Evolutionary conservation across 208 protist genomes (phyloP).

Genomic region (Crithidia sp.): DNA sequence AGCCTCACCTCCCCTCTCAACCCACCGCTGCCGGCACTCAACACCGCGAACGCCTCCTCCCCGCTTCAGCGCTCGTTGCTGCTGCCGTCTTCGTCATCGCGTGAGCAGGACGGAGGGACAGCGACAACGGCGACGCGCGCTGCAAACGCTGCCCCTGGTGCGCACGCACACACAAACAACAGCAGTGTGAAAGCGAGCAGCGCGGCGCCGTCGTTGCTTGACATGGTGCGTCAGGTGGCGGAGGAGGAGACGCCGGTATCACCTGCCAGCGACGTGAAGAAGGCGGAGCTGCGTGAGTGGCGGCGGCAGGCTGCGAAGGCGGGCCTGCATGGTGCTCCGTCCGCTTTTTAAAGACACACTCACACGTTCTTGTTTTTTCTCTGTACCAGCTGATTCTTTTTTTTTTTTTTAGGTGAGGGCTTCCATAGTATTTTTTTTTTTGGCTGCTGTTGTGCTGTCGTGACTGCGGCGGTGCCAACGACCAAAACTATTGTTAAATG

Average conservation of each 20-base stretch:
- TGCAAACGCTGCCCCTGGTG: too few relatives aligned
- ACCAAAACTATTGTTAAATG: too few relatives aligned
- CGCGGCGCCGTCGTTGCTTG: slow-evolving; percentile 6
- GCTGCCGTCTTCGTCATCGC: too few relatives aligned
- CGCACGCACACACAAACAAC: too few relatives aligned
- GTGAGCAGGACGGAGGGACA: neutral
- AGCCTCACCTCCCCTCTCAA: neutral
- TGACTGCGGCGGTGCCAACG: neutral
- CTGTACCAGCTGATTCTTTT: neutral
- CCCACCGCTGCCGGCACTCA: neutral
- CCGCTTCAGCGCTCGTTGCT: too few relatives aligned
- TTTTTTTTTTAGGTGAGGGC: neutral
- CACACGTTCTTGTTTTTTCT: slow-evolving; percentile 21
- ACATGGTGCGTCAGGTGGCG: slow-evolving; percentile 28
- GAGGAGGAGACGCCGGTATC: slow-evolving; percentile 17
- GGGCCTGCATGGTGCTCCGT: slow-evolving; percentile 5
- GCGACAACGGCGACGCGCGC: too few relatives aligned
- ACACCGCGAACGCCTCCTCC: neutral
- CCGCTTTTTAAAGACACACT: slow-evolving; percentile 1
- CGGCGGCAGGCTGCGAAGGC: slow-evolving; percentile 31
- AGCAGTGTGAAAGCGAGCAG: neutral
- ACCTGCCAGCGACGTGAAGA: slow-evolving; percentile 11
- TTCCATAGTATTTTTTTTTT: slow-evolving; percentile 4
- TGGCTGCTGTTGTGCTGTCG: neutral
- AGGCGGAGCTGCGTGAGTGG: slow-evolving; percentile 42